Conservation (phyloP, 345 rosid genomes). For the Brassica cretica region DNA sequence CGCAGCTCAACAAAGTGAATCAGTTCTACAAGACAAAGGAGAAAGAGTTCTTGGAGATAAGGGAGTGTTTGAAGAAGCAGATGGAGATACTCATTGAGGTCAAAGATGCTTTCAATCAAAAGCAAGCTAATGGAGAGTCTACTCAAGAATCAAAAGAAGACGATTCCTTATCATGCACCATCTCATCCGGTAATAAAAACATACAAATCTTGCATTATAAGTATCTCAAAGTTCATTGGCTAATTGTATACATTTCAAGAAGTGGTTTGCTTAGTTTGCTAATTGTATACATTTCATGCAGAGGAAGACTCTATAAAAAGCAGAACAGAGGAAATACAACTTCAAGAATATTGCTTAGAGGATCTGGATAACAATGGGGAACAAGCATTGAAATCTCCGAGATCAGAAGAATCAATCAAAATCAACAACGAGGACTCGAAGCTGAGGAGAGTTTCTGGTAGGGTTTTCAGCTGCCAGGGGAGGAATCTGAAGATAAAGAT, state of each 20-base stretch:
- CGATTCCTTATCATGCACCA: conserved; percentile 68
- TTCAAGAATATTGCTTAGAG: conserved; percentile 46
- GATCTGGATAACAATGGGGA: conserved; percentile 40
- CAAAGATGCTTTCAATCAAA: conserved; percentile 55
- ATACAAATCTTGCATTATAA: background rate
- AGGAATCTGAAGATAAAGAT: conserved; percentile 77
- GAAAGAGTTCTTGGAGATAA: conserved; percentile 87
- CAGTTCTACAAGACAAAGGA: conserved; percentile 79
- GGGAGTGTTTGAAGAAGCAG: conserved; percentile 79
- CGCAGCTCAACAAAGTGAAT: conserved; percentile 88
- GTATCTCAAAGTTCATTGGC: background rate
- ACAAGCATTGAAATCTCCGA: conserved; percentile 42
- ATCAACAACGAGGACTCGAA: conserved; percentile 49
- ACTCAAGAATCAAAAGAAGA: conserved; percentile 67
- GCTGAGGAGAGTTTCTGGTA: conserved; percentile 46
- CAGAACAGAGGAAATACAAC: conserved; percentile 56
- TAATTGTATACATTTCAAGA: background rate
- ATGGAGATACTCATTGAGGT: conserved; percentile 78
- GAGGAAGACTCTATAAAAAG: conserved; percentile 65
- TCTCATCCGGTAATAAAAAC: conserved; percentile 61
- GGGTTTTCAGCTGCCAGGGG: conserved; percentile 66
- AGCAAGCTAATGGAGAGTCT: conserved; percentile 49
- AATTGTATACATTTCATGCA: conserved; percentile 26
- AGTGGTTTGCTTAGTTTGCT: background rate
- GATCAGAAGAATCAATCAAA: conserved; percentile 49